Evolutionary conservation across 768 basidiomycete species (phyloP).

Genomic region (Fomitopsis serialis): DNA sequence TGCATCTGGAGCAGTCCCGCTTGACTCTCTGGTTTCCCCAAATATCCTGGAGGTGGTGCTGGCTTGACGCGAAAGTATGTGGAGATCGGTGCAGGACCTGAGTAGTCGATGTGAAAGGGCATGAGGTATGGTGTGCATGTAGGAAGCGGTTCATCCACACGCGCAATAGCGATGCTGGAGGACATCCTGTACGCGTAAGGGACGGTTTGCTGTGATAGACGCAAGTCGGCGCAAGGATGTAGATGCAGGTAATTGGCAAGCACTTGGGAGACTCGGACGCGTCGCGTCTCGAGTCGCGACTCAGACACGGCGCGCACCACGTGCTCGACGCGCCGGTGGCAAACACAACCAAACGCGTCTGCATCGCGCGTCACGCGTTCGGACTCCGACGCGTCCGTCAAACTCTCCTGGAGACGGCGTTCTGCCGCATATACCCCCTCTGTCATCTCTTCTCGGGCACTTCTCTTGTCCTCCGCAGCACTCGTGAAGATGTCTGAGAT

Average conservation of each 20-base stretch:
- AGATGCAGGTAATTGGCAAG: neutral
- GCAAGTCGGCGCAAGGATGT: no score
- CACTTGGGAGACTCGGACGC: neutral
- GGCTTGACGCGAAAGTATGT: conserved; percentile 62
- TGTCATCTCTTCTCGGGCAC: neutral
- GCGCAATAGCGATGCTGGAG: neutral
- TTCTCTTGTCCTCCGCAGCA: neutral
- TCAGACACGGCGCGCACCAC: neutral
- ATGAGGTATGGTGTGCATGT: conserved; percentile 62
- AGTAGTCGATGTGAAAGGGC: conserved; percentile 75
- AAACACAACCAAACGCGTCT: conserved; percentile 3
- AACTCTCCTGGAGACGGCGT: neutral
- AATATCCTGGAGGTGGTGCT: conserved; percentile 17
- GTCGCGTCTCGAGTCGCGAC: neutral
- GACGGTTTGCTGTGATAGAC: no score
- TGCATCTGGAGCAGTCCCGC: conserved; percentile 11
- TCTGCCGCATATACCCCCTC: neutral
- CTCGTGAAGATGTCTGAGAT: neutral
- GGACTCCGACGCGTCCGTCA: neutral
- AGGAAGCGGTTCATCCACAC: conserved; percentile 19
- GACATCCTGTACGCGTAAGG: neutral
- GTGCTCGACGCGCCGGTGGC: neutral
- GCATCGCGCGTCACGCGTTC: neutral
- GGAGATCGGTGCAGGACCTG: conserved; percentile 67
- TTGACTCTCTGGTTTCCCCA: conserved; percentile 1